These are phyloP conservation scores for Tanacetum coccineum DNA, from an alignment of 129 eudicot species.

Conservation along the genomic window DNA sequence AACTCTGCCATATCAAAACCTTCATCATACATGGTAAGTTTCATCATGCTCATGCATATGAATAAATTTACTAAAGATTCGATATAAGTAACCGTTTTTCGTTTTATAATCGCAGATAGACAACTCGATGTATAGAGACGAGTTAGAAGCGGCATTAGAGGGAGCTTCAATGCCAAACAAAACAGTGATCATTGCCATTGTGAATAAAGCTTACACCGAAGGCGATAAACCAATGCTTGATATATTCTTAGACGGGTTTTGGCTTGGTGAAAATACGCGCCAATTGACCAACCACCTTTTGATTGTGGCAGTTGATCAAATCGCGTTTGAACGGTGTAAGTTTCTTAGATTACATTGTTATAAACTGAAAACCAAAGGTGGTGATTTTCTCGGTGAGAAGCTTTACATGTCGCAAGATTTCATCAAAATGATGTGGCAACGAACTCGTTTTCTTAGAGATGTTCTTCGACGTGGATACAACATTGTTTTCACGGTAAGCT, in stretches of 20 bases:
- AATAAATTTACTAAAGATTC: background rate
- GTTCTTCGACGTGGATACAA: slow-evolving; percentile 61
- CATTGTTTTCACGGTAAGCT: slow-evolving; percentile 67
- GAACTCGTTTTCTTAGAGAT: slow-evolving; percentile 53
- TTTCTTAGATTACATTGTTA: slow-evolving; percentile 63
- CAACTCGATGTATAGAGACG: slow-evolving; percentile 31
- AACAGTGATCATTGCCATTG: slow-evolving; percentile 56
- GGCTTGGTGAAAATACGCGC: slow-evolving; percentile 67
- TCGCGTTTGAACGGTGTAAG: slow-evolving; percentile 53
- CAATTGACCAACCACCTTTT: slow-evolving; percentile 44
- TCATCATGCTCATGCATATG: background rate
- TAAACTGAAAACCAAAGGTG: slow-evolving; percentile 42
- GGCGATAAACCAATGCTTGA: slow-evolving; percentile 56
- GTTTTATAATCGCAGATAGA: slow-evolving; percentile 14
- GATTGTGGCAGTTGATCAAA: slow-evolving; percentile 62
- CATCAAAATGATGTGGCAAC: slow-evolving; percentile 80
- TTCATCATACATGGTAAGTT: slow-evolving; percentile 21
- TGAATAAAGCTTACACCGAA: slow-evolving; percentile 68
- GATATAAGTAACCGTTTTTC: background rate
- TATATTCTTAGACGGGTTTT: slow-evolving; percentile 77
- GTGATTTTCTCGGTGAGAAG: slow-evolving; percentile 47
- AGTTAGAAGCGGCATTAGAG: slow-evolving; percentile 42
- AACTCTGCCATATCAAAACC: slow-evolving; percentile 23
- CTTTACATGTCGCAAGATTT: slow-evolving; percentile 58
- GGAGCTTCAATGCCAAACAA: slow-evolving; percentile 60